Evolutionary conservation across 164 flowering plant species (phyloP).

Genomic region (Aristolochia californica): DNA sequence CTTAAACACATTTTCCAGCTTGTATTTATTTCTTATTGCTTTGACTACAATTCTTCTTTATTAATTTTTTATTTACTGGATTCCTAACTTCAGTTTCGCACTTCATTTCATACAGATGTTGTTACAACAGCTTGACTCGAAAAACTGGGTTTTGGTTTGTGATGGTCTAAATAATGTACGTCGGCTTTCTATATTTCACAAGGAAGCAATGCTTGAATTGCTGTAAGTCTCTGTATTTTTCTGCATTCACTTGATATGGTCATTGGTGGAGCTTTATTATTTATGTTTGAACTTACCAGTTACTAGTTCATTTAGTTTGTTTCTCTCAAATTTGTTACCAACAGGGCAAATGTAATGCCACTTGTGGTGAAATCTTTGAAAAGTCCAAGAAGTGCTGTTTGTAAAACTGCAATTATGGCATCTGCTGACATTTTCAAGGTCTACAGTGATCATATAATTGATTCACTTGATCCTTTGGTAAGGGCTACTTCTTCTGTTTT

Average conservation of each 20-base stretch:
- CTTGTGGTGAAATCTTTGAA: slow-evolving; percentile 73
- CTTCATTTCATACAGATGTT: slow-evolving; percentile 36
- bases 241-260: not conserved
- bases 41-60: not conserved
- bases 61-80: not conserved
- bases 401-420: slow-evolving; percentile 90
- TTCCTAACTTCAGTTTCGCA: not conserved
- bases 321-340: slow-evolving; percentile 1
- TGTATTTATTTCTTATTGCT: not conserved
- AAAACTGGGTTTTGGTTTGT: slow-evolving; percentile 77
- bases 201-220: slow-evolving; percentile 45
- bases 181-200: slow-evolving; percentile 61
- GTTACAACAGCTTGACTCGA: slow-evolving; percentile 55
- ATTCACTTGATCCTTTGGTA: slow-evolving; percentile 74
- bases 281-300: not conserved
- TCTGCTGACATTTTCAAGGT: slow-evolving; percentile 66
- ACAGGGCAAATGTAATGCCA: slow-evolving; percentile 56
- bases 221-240: slow-evolving; percentile 34
- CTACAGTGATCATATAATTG: slow-evolving; percentile 60
- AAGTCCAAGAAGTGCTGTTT: slow-evolving; percentile 96
- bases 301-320: not conserved
- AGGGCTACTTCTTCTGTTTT: not conserved
- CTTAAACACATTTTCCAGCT: not conserved
- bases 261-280: not conserved
- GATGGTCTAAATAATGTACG: slow-evolving; percentile 74